Percentiles rank a stretch among this genome's conserved stretches.
These are phyloP conservation scores for Planoprotostelium fungivorum DNA, from an alignment of 78 protist species.

Conservation along the genomic window DNA sequence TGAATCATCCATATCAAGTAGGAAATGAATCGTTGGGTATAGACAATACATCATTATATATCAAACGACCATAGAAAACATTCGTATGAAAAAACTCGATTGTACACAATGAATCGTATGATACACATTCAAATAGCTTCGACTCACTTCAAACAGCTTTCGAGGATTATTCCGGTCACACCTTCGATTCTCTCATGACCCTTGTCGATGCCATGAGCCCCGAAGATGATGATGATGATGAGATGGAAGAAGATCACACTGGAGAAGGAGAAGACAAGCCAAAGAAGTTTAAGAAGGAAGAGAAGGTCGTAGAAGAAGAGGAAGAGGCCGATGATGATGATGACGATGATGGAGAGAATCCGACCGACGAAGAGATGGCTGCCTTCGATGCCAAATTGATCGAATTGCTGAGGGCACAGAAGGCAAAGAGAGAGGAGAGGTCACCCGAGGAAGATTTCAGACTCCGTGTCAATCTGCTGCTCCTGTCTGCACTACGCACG, in stretches of 20 bases:
- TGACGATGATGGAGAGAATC: not conserved
- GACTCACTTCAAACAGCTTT: too few relatives aligned
- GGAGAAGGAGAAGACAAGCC: too few relatives aligned
- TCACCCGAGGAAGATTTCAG: not conserved
- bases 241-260: not conserved
- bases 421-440: not conserved
- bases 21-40: too few relatives aligned
- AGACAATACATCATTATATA: too few relatives aligned
- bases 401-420: not conserved
- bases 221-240: not conserved
- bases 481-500: not conserved
- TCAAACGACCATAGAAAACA: too few relatives aligned
- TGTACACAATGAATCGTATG: too few relatives aligned
- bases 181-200: not conserved
- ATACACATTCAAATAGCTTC: too few relatives aligned
- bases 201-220: not conserved
- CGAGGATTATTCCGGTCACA: too few relatives aligned
- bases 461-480: not conserved
- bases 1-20: too few relatives aligned
- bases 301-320: not conserved
- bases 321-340: not conserved
- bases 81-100: too few relatives aligned
- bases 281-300: not conserved
- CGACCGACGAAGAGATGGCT: not conserved
- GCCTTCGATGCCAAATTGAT: not conserved